Evolutionary conservation across 1,284 basidiomycete species (phyloP).

Genomic region (Paramarasmius palmivorus): DNA sequence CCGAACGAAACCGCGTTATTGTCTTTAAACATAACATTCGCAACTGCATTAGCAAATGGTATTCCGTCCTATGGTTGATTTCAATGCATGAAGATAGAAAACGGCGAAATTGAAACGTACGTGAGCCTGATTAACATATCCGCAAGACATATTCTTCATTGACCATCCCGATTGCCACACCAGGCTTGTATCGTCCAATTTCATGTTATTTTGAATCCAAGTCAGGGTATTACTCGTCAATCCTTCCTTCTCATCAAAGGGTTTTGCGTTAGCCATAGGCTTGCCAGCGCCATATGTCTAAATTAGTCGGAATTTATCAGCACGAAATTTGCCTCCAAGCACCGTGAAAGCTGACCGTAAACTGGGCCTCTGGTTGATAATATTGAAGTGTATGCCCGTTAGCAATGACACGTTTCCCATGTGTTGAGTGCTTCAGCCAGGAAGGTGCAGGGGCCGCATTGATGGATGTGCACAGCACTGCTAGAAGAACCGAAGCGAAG

Average conservation of each 20-base stretch:
- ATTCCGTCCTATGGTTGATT: not conserved
- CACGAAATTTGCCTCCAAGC: not conserved
- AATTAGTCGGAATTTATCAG: not conserved
- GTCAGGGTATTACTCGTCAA: constrained; percentile 33
- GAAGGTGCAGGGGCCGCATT: constrained; percentile 18
- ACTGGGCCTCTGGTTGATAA: constrained; percentile 40
- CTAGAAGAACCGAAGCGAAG: constrained; percentile 19
- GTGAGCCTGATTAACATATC: not conserved
- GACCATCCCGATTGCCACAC: constrained; percentile 34
- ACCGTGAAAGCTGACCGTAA: constrained; percentile 28
- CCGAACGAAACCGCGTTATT: not conserved
- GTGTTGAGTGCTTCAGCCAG: constrained; percentile 5
- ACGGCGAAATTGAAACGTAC: not conserved
- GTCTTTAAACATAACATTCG: not conserved
- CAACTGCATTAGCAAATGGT: not conserved
- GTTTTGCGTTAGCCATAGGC: constrained; percentile 30
- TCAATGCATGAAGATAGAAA: not conserved
- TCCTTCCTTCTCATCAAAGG: constrained; percentile 23
- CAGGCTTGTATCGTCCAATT: constrained; percentile 26
- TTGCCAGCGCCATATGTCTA: constrained; percentile 46
- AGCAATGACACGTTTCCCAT: constrained; percentile 30
- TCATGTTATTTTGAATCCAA: constrained; percentile 34
- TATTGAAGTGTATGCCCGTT: constrained; percentile 33
- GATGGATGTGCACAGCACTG: constrained; percentile 20
- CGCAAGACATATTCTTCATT: not conserved